Evolutionary conservation across 345 rosid genomes (phyloP).

Genomic region (Eucalyptus cloeziana): DNA sequence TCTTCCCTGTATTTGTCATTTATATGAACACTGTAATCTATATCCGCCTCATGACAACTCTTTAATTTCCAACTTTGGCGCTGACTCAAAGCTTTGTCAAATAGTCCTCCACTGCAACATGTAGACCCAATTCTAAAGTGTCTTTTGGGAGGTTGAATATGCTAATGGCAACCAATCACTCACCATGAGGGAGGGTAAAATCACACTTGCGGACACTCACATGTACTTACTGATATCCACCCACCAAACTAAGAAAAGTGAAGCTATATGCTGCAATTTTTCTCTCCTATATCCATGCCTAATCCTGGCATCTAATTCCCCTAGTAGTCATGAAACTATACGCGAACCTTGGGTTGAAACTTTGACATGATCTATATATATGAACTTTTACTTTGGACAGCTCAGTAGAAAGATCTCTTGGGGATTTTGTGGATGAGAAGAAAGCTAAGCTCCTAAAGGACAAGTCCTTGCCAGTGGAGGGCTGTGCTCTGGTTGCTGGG

Average conservation of each 20-base stretch:
- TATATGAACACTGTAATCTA: background rate
- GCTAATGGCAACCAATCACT: background rate
- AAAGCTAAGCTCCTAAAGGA: slow-evolving; percentile 73
- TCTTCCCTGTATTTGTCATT: background rate
- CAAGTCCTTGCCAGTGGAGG: slow-evolving; percentile 73
- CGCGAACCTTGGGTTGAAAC: background rate
- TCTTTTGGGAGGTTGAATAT: background rate
- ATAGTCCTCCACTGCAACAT: background rate
- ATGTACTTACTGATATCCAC: background rate
- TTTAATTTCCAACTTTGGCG: background rate
- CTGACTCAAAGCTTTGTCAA: background rate
- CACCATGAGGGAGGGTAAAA: background rate
- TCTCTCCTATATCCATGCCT: background rate
- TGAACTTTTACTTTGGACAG: slow-evolving; percentile 18
- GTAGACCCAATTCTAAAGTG: background rate
- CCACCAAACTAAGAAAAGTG: background rate
- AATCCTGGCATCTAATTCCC: background rate
- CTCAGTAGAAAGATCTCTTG: slow-evolving; percentile 70
- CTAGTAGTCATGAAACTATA: background rate
- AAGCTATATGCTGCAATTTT: background rate
- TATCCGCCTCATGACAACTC: background rate
- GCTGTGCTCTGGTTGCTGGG: slow-evolving; percentile 76
- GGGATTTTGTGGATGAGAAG: slow-evolving; percentile 76
- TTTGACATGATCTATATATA: background rate
- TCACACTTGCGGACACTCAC: background rate